Evolutionary conservation across 164 flowering plant species (phyloP), one percentile per base, ranked within the genome.

Genomic region (Annona squamosa): DNA sequence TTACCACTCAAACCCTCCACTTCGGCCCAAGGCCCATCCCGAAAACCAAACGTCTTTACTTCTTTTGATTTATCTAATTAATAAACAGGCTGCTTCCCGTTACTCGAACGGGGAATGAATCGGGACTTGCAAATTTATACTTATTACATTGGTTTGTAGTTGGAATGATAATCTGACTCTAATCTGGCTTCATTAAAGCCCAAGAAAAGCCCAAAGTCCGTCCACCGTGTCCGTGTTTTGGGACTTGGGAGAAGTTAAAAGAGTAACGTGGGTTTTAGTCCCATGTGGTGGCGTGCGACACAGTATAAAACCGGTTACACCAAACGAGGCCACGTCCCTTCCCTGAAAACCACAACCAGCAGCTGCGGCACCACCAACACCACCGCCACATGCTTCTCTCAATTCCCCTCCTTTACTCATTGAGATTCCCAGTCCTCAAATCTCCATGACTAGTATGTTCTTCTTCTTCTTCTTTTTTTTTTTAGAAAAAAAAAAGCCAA

Each of bases 311-410:
- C 62, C 43, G 47, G 13, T 52, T 41, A 26, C 69, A 4, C 41
- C 56, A 63, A 70, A 77, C 73, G 73, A 26, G 75, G 65, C 41
- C 43, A 9, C 12, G 62, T 61, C 70, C 77, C 56, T 61, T 66
- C 69, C 63, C 37, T 26, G 13, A 9, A 52, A 52, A 52, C 59
- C 37, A 26, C 37, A 26, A 26, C 37, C 37, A 26, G 37, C 37
- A 26, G 37, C 37, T 0, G 37, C 1, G 37, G 37, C 37, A 26
- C 37, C 37, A 26, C 37, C 37, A 26, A 0, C 37, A 26, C 37
- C 37, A 26, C 37, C 59, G 13, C 59, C 59, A 52, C 59, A 52
- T 52, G 59, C 13, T 16, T 52, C 9, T 52, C 59, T 16, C 59
- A 52, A 5, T 52, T 10, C 59, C 13, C 59, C 59, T 52, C 59